Evolutionary conservation across 495 filamentous ascomycete species (phyloP), one percentile per base, ranked within the genome.

Genomic region (Daldinia grandis): DNA sequence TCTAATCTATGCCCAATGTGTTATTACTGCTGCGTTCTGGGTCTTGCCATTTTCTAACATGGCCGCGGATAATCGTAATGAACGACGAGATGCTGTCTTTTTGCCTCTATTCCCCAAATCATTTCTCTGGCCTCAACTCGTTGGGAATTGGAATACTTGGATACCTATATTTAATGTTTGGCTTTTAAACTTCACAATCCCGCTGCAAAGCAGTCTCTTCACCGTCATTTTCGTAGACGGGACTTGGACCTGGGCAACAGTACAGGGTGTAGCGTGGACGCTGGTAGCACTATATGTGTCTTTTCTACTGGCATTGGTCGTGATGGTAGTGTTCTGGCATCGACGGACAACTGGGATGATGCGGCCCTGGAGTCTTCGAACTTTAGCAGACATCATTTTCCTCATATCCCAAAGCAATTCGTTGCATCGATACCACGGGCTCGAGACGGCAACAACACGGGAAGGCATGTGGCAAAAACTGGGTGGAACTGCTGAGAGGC

Each of bases 401-500:
- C 79, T 97, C 9, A 85, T 96, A 15, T 90, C 93, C 37, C 84
- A 91, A 49, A 93, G 92, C 38, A 97, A 97, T 76, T 87, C 89
- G 12, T 80, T 93, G 33, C 82, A 82, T 37, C 90, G 91, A 67
- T 95, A 85, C 68, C 73, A 72, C 12, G 81, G 82, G 15, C 80
- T 81, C 85, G 81, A 87, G 84, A 64, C 85, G 80, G 68, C 89
- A 81, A 15, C 90, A 85, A 78, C 87, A 76, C 53, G 85, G 81
- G 68, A 79, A 71, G 50, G 82, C 73, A 82, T 85, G 60, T 82
- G 73, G 55, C 66, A 79, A 24, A 80, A 82, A 19, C 81, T 92
- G 12, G 76, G 79, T 30, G 80, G 81, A 12, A 85, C 86, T 38
- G 77, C 84, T 9, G 87, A 94, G 62, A 85, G 88, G 25, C 84